phyloP scores from a whole-genome alignment of 2,329 filamentous ascomycete species.

The Xylariaceae sp. region DNA sequence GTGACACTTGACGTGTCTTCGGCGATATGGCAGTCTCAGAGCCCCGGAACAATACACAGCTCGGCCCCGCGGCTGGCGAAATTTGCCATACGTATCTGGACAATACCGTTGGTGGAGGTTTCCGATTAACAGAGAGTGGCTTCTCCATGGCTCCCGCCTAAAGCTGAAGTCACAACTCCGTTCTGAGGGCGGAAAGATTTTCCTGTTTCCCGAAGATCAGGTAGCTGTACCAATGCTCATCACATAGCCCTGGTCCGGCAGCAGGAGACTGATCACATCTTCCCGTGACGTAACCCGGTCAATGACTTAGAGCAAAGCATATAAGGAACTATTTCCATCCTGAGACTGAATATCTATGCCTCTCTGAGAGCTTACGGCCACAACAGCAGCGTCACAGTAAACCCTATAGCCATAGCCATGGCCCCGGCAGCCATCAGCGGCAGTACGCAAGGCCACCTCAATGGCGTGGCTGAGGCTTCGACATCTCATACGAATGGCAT shows the following conservation, averaged over 20 bases:
- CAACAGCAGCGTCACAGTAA: constrained; percentile 15
- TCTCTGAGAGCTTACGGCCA: constrained; percentile 11
- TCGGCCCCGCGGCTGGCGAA: background rate
- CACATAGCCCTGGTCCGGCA: background rate
- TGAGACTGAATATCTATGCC: constrained; percentile 5
- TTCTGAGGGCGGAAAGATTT: constrained; percentile 28
- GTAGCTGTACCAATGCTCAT: constrained; percentile 5
- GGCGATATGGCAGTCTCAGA: background rate
- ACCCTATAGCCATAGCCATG: constrained; percentile 22
- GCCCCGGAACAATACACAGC: background rate
- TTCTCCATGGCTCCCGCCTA: constrained; percentile 17
- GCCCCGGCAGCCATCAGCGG: constrained; percentile 25
- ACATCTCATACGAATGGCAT: constrained; percentile 19
- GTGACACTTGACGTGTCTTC: background rate
- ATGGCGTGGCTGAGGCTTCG: constrained; percentile 20
- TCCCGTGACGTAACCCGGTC: background rate
- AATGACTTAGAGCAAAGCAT: constrained; percentile 12
- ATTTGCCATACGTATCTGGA: background rate
- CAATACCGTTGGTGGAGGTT: constrained; percentile 7
- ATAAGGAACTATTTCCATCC: constrained; percentile 19
- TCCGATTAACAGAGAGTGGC: constrained; percentile 20
- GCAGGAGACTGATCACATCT: background rate
- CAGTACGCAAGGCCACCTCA: constrained; percentile 17
- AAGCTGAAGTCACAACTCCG: constrained; percentile 21
- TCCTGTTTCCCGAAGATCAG: constrained; percentile 23